A percentile compares a stretch with the other conserved stretches of the same genome.
Conservation (phyloP, 345 rosid genomes). For the Theobroma cacao region DNA sequence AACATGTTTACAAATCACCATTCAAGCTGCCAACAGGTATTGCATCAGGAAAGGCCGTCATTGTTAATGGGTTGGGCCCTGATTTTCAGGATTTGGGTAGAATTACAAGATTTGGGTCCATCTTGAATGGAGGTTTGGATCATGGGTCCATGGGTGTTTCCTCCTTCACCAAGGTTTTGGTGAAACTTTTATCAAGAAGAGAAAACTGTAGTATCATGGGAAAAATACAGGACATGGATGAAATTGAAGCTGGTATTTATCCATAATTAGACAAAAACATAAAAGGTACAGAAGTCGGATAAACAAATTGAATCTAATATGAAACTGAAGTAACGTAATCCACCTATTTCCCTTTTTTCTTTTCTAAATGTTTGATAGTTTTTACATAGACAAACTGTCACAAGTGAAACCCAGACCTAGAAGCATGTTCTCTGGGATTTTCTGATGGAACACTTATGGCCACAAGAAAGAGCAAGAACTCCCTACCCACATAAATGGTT, state of each 20-base stretch:
- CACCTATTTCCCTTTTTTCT: constrained; percentile 9
- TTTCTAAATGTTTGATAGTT: constrained; percentile 13
- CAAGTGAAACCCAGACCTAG: constrained; percentile 23
- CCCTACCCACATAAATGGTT: not conserved
- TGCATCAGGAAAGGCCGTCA: not conserved
- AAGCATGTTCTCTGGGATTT: constrained; percentile 13
- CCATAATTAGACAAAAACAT: too few species aligned
- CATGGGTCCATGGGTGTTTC: not conserved
- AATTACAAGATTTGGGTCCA: not conserved
- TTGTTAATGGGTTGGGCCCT: not conserved
- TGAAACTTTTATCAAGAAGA: too few species aligned
- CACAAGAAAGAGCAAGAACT: not conserved
- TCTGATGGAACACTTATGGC: not conserved
- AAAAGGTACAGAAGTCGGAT: too few species aligned
- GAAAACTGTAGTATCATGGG: too few species aligned
- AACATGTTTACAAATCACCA: not conserved
- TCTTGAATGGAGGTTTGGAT: not conserved
- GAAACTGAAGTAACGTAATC: not conserved
- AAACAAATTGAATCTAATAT: too few species aligned
- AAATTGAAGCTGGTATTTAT: too few species aligned
- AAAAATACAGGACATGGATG: too few species aligned
- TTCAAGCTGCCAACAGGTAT: not conserved
- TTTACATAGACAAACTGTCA: constrained; percentile 23
- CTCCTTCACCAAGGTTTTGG: too few species aligned
- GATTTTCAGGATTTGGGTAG: not conserved